Percentiles rank a stretch among this genome's conserved stretches.
Conservation (phyloP, 495 filamentous ascomycete genomes). For the Podospora pseudoanserina region DNA sequence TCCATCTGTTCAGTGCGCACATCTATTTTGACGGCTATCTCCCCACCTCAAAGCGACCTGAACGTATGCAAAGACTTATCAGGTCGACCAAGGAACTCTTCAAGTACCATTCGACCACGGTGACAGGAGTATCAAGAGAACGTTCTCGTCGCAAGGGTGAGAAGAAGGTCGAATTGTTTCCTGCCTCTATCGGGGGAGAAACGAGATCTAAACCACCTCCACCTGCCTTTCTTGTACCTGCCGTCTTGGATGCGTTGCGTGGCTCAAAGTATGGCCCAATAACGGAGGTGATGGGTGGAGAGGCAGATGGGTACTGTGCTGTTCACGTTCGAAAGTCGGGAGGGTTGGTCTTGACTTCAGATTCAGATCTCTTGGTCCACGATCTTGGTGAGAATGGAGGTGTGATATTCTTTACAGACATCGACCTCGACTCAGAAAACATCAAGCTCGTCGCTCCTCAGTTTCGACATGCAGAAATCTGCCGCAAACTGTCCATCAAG, state of each 20-base stretch:
- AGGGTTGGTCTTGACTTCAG: constrained; percentile 58
- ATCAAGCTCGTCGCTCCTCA: constrained; percentile 34
- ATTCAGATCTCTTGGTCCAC: constrained; percentile 72
- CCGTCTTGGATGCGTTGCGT: constrained; percentile 60
- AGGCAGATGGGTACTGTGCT: constrained; percentile 70
- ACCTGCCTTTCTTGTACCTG: constrained; percentile 64
- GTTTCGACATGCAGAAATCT: constrained; percentile 37
- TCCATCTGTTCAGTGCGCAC: constrained; percentile 36
- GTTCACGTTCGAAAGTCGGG: constrained; percentile 47
- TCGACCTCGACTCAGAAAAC: constrained; percentile 26
- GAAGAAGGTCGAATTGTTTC: constrained; percentile 21
- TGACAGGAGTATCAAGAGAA: constrained; percentile 17
- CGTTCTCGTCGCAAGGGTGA: constrained; percentile 7
- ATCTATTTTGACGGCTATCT: constrained; percentile 81
- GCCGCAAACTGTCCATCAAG: constrained; percentile 34
- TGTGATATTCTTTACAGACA: constrained; percentile 57
- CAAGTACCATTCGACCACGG: constrained; percentile 22
- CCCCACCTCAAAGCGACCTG: constrained; percentile 40
- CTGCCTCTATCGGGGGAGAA: constrained; percentile 9
- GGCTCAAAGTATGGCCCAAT: constrained; percentile 44
- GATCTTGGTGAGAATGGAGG: constrained; percentile 55
- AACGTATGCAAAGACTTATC: constrained; percentile 30
- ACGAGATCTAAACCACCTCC: constrained; percentile 42
- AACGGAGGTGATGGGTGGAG: constrained; percentile 59
- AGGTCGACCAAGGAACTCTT: constrained; percentile 23